These are phyloP conservation scores for Daldinia bambusicola DNA, from an alignment of 495 filamentous ascomycete genomes.

Conservation along the genomic window DNA sequence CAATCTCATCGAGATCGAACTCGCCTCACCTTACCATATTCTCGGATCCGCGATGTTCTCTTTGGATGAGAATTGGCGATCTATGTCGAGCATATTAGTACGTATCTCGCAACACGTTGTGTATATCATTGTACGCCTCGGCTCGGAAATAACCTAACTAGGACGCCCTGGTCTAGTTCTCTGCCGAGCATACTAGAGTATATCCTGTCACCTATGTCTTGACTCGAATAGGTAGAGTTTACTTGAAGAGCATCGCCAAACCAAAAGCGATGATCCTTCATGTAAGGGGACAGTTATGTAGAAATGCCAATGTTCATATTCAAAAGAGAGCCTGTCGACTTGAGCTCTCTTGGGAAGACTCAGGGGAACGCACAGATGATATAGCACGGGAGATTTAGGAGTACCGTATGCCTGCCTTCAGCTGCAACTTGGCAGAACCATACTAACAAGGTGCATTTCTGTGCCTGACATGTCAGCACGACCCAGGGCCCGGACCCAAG, in stretches of 20 bases:
- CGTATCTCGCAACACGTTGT: background rate
- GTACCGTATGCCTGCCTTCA: slow-evolving; percentile 11
- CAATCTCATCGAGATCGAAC: background rate
- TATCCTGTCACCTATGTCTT: background rate
- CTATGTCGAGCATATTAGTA: background rate
- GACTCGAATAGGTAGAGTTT: background rate
- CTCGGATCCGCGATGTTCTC: background rate
- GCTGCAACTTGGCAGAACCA: slow-evolving; percentile 3
- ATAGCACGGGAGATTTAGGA: background rate
- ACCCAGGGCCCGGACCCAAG: slow-evolving; percentile 5
- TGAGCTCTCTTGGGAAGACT: background rate
- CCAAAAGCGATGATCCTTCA: slow-evolving; percentile 10
- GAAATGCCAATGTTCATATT: background rate
- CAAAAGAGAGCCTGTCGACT: background rate
- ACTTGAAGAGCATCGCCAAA: background rate
- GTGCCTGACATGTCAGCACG: slow-evolving; percentile 12
- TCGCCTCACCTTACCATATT: background rate
- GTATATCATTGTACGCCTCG: background rate
- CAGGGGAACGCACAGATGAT: too few species aligned
- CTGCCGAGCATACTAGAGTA: slow-evolving; percentile 6
- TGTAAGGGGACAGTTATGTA: slow-evolving; percentile 4
- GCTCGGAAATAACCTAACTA: slow-evolving; percentile 15
- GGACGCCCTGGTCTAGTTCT: slow-evolving; percentile 2
- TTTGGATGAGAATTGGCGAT: background rate
- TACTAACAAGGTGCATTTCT: slow-evolving; percentile 5